Evolutionary conservation across 106 monocot species (phyloP).

Genomic region (Vanilla planifolia): DNA sequence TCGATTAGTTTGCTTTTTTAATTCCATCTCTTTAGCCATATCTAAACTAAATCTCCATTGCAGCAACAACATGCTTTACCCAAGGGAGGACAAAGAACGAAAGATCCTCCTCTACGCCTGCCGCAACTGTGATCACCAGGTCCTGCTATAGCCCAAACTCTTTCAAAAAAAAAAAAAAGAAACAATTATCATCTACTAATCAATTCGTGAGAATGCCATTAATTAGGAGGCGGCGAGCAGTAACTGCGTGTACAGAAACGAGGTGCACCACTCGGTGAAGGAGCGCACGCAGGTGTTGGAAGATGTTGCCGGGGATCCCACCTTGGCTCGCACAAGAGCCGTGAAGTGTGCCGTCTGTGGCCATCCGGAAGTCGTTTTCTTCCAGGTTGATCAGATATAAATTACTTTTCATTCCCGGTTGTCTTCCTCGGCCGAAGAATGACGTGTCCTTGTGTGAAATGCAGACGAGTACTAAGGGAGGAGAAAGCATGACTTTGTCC

Average conservation of each 20-base stretch:
- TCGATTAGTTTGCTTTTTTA: too few species aligned
- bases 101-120: neutral
- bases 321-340: constrained; percentile 13
- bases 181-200: too few species aligned
- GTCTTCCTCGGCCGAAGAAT: too few species aligned
- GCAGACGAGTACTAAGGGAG: neutral
- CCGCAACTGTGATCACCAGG: neutral
- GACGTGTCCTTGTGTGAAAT: neutral
- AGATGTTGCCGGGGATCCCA: constrained; percentile 36
- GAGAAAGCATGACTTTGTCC: neutral
- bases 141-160: too few species aligned
- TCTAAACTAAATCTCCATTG: too few species aligned
- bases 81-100: neutral
- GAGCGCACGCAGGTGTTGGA: constrained; percentile 25
- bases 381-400: neutral
- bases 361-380: neutral
- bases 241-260: constrained; percentile 36
- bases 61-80: neutral
- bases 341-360: neutral
- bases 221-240: constrained; percentile 30
- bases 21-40: too few species aligned
- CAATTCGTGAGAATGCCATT: too few species aligned
- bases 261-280: constrained; percentile 15
- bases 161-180: too few species aligned
- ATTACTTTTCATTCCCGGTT: too few species aligned